These are phyloP conservation scores for Chenopodium suecicum DNA, from an alignment of 148 eudicot genomes.

Conservation along the genomic window DNA sequence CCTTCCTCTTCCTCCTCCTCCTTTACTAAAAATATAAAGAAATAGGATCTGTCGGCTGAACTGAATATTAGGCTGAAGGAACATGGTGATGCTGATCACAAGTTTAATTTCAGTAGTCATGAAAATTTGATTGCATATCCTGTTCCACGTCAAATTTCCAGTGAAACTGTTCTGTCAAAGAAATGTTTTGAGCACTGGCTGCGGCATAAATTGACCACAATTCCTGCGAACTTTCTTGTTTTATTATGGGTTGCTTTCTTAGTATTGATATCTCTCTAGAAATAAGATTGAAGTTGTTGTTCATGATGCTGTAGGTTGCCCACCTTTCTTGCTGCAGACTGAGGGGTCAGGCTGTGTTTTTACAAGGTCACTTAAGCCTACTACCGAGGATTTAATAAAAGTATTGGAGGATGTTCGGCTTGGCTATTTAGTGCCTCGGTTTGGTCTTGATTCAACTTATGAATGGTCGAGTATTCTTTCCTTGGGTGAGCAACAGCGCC, in stretches of 20 bases:
- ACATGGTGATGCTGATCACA: background rate
- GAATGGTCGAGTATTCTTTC: constrained; percentile 98
- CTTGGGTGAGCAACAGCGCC: constrained; percentile 95
- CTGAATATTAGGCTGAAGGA: background rate
- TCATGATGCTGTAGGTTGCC: constrained; percentile 33
- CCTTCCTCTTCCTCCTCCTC: background rate
- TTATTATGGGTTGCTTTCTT: background rate
- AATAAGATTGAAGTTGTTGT: background rate
- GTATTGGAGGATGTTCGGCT: constrained; percentile 86
- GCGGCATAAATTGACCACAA: background rate
- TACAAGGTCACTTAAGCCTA: constrained; percentile 51
- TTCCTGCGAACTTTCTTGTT: background rate
- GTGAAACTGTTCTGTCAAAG: background rate
- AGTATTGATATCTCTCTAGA: background rate
- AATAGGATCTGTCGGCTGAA: background rate
- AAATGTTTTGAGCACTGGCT: background rate
- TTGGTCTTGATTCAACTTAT: constrained; percentile 62
- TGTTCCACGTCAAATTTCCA: background rate
- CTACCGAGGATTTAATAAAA: constrained; percentile 61
- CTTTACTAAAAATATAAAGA: background rate
- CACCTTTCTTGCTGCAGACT: constrained; percentile 53
- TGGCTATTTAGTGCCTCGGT: constrained; percentile 66
- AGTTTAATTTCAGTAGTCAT: background rate
- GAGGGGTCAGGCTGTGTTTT: constrained; percentile 27
- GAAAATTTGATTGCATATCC: background rate